Conservation (phyloP, 2,329 filamentous ascomycete genomes). For the Chaetomium olivaceum region DNA sequence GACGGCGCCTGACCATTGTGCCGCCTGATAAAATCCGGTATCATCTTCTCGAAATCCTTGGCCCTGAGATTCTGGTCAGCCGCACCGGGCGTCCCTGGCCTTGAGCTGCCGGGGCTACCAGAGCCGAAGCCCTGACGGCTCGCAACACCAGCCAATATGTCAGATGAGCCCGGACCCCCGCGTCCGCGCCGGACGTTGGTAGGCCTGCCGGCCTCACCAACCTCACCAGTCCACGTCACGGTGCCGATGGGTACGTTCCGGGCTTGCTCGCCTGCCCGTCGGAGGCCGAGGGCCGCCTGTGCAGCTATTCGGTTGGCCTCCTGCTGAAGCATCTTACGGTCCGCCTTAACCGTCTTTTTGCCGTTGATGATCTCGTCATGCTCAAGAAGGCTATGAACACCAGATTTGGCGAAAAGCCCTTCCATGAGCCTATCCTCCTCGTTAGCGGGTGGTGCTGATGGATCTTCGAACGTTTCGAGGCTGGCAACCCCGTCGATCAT, state of each 20-base stretch:
- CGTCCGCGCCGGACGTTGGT: slow-evolving; percentile 47
- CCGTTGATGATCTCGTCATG: slow-evolving; percentile 89
- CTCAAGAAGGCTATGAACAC: slow-evolving; percentile 86
- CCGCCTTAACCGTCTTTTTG: slow-evolving; percentile 68
- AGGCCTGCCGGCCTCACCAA: slow-evolving; percentile 74
- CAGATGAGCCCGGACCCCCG: slow-evolving; percentile 54
- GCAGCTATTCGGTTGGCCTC: slow-evolving; percentile 81
- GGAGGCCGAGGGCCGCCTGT: slow-evolving; percentile 74
- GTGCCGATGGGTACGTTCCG: slow-evolving; percentile 74
- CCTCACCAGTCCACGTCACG: slow-evolving; percentile 89
- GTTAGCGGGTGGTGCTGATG: slow-evolving; percentile 46
- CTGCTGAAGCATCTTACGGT: slow-evolving; percentile 74
- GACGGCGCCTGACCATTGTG: slow-evolving; percentile 79
- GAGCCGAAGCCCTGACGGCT: slow-evolving; percentile 54
- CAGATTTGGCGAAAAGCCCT: slow-evolving; percentile 82
- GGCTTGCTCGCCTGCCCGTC: slow-evolving; percentile 71
- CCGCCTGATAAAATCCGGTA: slow-evolving; percentile 73
- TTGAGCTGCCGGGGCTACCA: slow-evolving; percentile 47
- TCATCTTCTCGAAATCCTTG: slow-evolving; percentile 68
- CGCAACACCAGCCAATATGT: slow-evolving; percentile 58
- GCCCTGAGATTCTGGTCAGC: slow-evolving; percentile 45
- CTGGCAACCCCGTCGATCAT: slow-evolving; percentile 57
- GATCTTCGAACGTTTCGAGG: slow-evolving; percentile 63
- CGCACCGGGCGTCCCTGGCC: slow-evolving; percentile 46
- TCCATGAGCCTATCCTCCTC: slow-evolving; percentile 80